Base-by-base conservation (phyloP, 2,329 filamentous ascomycete species). In the Sporothrix humicola region DNA sequence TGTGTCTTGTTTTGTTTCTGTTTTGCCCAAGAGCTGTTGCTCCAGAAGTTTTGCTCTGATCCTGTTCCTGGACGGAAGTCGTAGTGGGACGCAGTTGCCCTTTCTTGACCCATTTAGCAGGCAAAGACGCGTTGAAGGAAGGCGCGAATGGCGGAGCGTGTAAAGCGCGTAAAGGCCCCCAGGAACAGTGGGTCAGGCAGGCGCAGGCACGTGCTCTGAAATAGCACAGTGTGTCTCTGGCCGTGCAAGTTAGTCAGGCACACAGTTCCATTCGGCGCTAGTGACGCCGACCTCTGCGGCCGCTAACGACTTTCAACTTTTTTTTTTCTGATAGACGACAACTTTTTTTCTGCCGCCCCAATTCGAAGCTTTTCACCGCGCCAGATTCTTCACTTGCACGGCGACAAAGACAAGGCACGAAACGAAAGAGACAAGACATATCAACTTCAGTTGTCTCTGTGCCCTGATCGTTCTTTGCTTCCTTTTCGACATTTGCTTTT, bases 281-380 rank as follows among this genome's bases (percentile, higher is more conserved):
- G 48, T 50, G 10, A 37, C 65, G 37, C 69, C 73, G 73, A 69
- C 73, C 56, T 70, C 58, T 66, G 46, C 68, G 48, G 46, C 52
- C 70, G 50, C 74, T 72, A 72, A 63, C 63, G 52, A 70, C 65
- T 69, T 72, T 42, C 17, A 71, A 71, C 73, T 74, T 72, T 76
- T 76, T 76, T 74, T 76, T 73, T 75, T 72, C 73, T 66, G 54
- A 65, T 72, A 37, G 37, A 42, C 46, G 52, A 58, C 46, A 58
- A 44, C 42, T 76, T 77, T 77, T 72, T 77, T 77, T 77, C 76
- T 77, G 75, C 76, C 74, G 73, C 17, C 20, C 72, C 65, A n/a
- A 56, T 71, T 69, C 10, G 59, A 70, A 73, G 73, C 72, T 73
- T 74, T 72, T 72, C 65, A n/a, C 31, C 69, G 20, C 20, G 26